A percentile compares a stretch with the other conserved stretches of the same genome.
Evolutionary conservation across 2,329 filamentous ascomycete species (phyloP).

Genomic region (Talaromyces islandicus): DNA sequence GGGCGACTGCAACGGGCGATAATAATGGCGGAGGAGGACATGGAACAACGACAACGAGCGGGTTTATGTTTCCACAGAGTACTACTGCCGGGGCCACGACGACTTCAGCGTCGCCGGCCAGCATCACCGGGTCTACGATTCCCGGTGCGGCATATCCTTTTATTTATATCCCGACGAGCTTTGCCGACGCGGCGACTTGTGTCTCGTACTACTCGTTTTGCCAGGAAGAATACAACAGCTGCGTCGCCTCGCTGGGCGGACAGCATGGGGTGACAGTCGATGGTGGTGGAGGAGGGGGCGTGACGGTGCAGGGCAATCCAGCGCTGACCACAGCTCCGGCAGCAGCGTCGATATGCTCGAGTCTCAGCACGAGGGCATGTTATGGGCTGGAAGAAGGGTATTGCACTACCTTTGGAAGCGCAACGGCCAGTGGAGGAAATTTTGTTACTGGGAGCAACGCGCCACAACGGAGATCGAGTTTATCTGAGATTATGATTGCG

Average conservation of each 20-base stretch:
- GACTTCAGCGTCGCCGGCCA: constrained; percentile 29
- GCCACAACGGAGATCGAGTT: constrained; percentile 27
- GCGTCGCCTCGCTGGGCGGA: constrained; percentile 42
- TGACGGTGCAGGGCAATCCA: constrained; percentile 40
- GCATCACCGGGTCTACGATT: constrained; percentile 44
- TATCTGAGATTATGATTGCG: constrained; percentile 39
- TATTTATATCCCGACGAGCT: constrained; percentile 48
- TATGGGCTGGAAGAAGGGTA: constrained; percentile 44
- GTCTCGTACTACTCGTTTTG: constrained; percentile 50
- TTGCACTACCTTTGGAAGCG: constrained; percentile 34
- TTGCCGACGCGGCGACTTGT: constrained; percentile 46
- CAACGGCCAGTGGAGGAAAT: constrained; percentile 18
- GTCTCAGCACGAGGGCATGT: constrained; percentile 42
- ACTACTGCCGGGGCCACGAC: constrained; percentile 22
- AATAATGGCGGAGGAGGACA: constrained; percentile 1
- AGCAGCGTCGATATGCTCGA: constrained; percentile 41
- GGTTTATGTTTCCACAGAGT: constrained; percentile 31
- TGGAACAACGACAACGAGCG: constrained; percentile 18
- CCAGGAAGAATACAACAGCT: constrained; percentile 41
- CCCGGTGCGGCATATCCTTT: constrained; percentile 48
- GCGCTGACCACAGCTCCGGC: constrained; percentile 37
- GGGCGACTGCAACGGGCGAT: constrained; percentile 17
- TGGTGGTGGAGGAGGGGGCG: constrained; percentile 41
- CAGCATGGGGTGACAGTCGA: constrained; percentile 48
- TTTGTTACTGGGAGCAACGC: constrained; percentile 16